Base-by-base conservation (phyloP, 2,329 filamentous ascomycete species). In the Gnomoniopsis sp. region DNA sequence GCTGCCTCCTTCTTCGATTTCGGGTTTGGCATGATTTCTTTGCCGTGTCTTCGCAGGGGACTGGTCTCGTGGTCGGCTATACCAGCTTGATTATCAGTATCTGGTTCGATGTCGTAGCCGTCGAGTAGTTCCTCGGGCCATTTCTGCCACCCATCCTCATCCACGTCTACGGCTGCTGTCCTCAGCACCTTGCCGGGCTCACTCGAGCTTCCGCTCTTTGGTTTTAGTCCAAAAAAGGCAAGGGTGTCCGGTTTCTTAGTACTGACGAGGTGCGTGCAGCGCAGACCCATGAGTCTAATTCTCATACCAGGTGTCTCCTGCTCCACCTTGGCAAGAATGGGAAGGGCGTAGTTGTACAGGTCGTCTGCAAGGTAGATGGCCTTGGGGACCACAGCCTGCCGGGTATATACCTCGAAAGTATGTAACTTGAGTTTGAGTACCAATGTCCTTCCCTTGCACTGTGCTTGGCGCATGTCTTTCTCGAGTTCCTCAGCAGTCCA, bases 341-440 rank as follows among this genome's bases (percentile, higher is more conserved):
- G 93, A 1, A 96, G 71, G 0, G 91, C 81, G 67, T 87, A 90
- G 55, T 84, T 87, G 74, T 93, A 98, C 3, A 99, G 75, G 66
- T 99, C 95, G 44, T 93, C 88, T 0, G 91, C 88, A 6, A 82
- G 77, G 51, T 75, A 82, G 1, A 97, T 80, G 0, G 92, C 86
- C 64, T 87, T 89, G 0, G 90, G 88, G 2, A 88, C 82, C 3
- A 89, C 84, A 6, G 85, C 83, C 70, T 99, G 95, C 34, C 95
- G 82, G 0, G 93, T 96, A 53, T 91, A 82, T 21, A 97, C 90
- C 71, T 98, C 93, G 67, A 93, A 99, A 0, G 92, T 96, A 70
- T 97, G 91, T 8, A 98, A 77, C 71, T 99, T 99, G 64, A 97
- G 82, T 72, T 99, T 99, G 38, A 99, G 77, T 22, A 91, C 91